Base-by-base conservation (phyloP, 768 basidiomycete genomes). In the Pleurotus salmoneostramineus region DNA sequence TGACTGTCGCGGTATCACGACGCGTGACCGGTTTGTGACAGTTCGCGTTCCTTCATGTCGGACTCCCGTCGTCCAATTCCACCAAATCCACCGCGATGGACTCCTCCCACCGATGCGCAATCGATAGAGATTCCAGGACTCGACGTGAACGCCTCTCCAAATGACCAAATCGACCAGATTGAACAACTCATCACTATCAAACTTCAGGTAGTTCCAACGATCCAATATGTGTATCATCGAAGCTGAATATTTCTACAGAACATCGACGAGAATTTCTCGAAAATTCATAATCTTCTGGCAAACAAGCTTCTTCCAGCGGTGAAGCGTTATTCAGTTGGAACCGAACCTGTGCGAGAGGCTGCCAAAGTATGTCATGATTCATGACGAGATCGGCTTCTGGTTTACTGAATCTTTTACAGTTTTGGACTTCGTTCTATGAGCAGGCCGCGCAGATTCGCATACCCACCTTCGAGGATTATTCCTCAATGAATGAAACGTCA, bases 371-470 rank as follows among this genome's bases (percentile, higher is more conserved):
- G 84, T 72, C 0, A 6, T 37, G 32, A 57, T 6, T 45, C 12
- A 7, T 27, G 21, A 27, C 21, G 21, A 27, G 21, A 27, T 27
- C 21, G 21, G 2, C 21, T 15, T n/a, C 14, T 15, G 32, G 7
- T 10, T 4, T 0, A 3, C 12, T 46, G 17, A 15, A n/a, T 4
- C 15, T 8, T 47, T 3, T 27, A 0, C 64, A 96, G 95, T 98
- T 98, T 69, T 98, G 96, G 95, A 88, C 88, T 3, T 89, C 91
- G 0, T 98, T 99, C 78, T 98, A 95, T 67, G 95, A 98, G 66
- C 84, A 90, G 59, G 93, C 95, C 6, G 95, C 96, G 3, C 88
- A 93, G 64, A 88, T 94, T 32, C 84, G 87, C 42, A 88, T 95
- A 45, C 87, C 89, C 3, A 84, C 84, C 1, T 85, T 79, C 35